Evolutionary conservation across 164 flowering plant genomes (phyloP), one percentile per base, ranked within the genome.

Genomic region (Malania oleifera): DNA sequence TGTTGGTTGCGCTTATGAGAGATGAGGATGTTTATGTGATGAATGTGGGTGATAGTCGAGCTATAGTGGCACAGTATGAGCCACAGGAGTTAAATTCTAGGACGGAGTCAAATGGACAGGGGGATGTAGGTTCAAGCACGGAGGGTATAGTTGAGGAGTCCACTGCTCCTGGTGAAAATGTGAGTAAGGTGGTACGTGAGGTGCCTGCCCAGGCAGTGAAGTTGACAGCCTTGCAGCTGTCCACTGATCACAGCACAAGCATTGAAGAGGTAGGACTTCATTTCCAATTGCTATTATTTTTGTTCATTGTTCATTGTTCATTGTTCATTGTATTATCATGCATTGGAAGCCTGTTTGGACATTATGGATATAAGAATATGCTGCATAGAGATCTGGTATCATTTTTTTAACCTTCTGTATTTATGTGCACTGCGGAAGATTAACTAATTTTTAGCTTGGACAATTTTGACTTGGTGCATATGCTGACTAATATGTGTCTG

Each of bases 171-270:
- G 66, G 67, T 65, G 81, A 64, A 27, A 70, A 63, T 54, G 68
- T 29, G n/a, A 63, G 53, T 26, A 65, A 56, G 38, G 68, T 62
- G 48, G 74, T 18, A 10, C 43, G 56, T 34, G 82, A 75, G 51
- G 66, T 52, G 69, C 56, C 81, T 61, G 59, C 62, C 63, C 75
- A 76, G 35, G 49, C 35, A 27, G 69, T 66, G 82, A 81, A 61
- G 62, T 76, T 95, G 83, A 61, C 71, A 47, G 90, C 99, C 45
- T 67, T 95, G 85, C 99, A 95, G 78, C 73, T 95, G 54, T 87
- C 99, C 28, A 91, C 89, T 38, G 99, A 95, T 72, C 99, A 95
- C 73, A 91, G 96, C 70, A 95, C 99, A n/a, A 91, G 96, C 88
- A 85, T 91, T 48, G 88, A 85, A 70, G 95, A 91, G 75, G 99